Evolutionary conservation across 805 yeast species (phyloP).

Genomic region (Barnettozyma sucrosica): DNA sequence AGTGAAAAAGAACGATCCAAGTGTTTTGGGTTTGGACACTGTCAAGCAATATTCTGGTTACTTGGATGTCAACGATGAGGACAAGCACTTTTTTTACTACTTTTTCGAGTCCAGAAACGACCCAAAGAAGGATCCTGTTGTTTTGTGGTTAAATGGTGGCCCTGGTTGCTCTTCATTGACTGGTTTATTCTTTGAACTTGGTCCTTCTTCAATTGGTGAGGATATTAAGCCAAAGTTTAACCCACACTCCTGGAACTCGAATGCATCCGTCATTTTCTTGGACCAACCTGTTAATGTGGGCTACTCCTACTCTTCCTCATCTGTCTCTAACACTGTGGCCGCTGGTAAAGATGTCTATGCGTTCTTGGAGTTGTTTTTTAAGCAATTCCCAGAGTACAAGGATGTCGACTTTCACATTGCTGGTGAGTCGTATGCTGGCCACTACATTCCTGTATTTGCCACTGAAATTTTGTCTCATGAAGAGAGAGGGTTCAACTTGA

Average conservation of each 20-base stretch:
- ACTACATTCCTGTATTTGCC: slow-evolving; percentile 88
- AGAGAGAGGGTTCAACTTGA: slow-evolving; percentile 56
- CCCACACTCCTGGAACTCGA: slow-evolving; percentile 78
- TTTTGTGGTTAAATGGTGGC: slow-evolving; percentile 91
- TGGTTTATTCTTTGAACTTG: slow-evolving; percentile 81
- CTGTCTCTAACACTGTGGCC: slow-evolving; percentile 66
- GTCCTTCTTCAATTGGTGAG: slow-evolving; percentile 65
- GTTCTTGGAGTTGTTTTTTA: slow-evolving; percentile 72
- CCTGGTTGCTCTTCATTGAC: slow-evolving; percentile 92
- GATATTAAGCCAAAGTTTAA: slow-evolving; percentile 60
- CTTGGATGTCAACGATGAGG: slow-evolving; percentile 75
- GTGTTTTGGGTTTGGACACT: slow-evolving; percentile 65
- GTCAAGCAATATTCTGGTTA: slow-evolving; percentile 85
- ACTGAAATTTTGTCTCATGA: slow-evolving; percentile 65
- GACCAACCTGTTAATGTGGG: slow-evolving; percentile 91
- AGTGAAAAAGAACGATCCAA: slow-evolving; percentile 52
- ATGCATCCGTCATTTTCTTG: slow-evolving; percentile 79
- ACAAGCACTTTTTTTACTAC: slow-evolving; percentile 83
- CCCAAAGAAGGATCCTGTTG: slow-evolving; percentile 78
- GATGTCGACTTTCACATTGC: slow-evolving; percentile 73
- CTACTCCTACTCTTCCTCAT: slow-evolving; percentile 57
- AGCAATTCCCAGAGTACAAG: slow-evolving; percentile 57
- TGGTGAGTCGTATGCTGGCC: slow-evolving; percentile 93
- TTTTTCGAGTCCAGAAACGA: slow-evolving; percentile 85
- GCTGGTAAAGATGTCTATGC: slow-evolving; percentile 83